Evolutionary conservation across 2,329 filamentous ascomycete species (phyloP), one percentile per base, ranked within the genome.

Genomic region (Apiospora hydei): DNA sequence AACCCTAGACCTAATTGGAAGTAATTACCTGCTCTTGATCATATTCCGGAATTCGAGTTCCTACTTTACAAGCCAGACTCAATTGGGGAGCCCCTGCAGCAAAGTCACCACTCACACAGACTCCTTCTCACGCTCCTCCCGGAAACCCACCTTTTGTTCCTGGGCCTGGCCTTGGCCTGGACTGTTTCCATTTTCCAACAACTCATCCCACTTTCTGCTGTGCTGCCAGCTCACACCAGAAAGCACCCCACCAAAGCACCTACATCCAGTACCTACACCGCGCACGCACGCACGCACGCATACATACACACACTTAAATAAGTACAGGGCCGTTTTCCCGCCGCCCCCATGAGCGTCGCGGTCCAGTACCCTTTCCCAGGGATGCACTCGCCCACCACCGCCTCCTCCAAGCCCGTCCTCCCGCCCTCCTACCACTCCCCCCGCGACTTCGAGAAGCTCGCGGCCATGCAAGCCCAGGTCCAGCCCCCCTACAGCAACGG

Each of bases 401-500:
- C 30, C 30, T 41, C 57, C 30, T 64, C 57, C 57, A 64, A 64
- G 57, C 57, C 57, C 57, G 34, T 21, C 34, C 57, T 64, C 18
- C 57, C 57, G 4, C 57, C 57, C 57, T 34, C 57, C 44, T 69
- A 69, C 44, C 67, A 69, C 44, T 49, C 67, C 44, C 44, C 67
- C 30, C 67, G 44, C 67, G 67, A 69, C 67, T 69, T 47, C 44
- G 67, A 69, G 26, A 69, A 69, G 67, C 24, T 49, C 44, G 67
- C 67, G 18, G 67, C 44, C 43, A 49, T 64, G 57, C 66, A 68
- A 68, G 30, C 66, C 43, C 66, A 44, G 18, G 51, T 26, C 51
- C 68, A 69, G 21, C 21, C 43, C n/a, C n/a, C 38, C 44, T 4
- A 26, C 47, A 69, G 2, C 34, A 41, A 21, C 47, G 43, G 14